phyloP scores from a whole-genome alignment of 2,329 filamentous ascomycete genomes.

The Chrysoporthe cubensis region DNA sequence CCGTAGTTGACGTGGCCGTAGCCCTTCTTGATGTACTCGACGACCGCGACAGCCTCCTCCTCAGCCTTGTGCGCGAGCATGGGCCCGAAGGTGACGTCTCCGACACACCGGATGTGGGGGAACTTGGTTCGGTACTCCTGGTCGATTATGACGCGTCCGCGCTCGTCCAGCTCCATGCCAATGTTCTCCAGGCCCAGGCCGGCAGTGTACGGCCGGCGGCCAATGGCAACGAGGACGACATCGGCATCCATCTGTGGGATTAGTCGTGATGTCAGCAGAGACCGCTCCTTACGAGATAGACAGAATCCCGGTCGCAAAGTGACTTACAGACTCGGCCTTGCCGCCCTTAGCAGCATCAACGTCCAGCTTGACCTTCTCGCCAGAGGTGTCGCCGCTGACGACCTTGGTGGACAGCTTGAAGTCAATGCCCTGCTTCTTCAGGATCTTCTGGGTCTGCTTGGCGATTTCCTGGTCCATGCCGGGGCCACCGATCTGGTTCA shows the following conservation, averaged over 20 bases:
- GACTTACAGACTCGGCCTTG: conserved; percentile 83
- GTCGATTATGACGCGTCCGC: conserved; percentile 94
- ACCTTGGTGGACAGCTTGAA: conserved; percentile 99
- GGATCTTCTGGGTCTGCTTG: conserved; percentile 88
- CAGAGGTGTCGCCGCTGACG: conserved; percentile 77
- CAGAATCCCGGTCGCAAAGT: neutral
- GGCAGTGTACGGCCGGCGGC: conserved; percentile 89
- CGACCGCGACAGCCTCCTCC: conserved; percentile 91
- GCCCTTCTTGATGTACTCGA: conserved; percentile 98
- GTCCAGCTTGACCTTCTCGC: conserved; percentile 78
- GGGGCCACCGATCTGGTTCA: conserved; percentile 93
- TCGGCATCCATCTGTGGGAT: conserved; percentile 78
- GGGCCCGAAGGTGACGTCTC: conserved; percentile 94
- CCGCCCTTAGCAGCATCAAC: conserved; percentile 95
- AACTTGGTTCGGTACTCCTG: conserved; percentile 98
- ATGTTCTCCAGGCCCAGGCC: conserved; percentile 94
- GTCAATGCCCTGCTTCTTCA: conserved; percentile 95
- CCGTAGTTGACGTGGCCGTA: conserved; percentile 99
- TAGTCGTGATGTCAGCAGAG: conserved; percentile 17
- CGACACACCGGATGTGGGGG: conserved; percentile 94
- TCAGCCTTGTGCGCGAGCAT: conserved; percentile 99
- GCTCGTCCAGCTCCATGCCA: conserved; percentile 88
- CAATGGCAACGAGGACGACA: conserved; percentile 95
- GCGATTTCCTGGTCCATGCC: conserved; percentile 96
- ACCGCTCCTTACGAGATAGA: neutral